Evolutionary conservation across 2,329 filamentous ascomycete genomes (phyloP).

Genomic region (Hortaea werneckii): DNA sequence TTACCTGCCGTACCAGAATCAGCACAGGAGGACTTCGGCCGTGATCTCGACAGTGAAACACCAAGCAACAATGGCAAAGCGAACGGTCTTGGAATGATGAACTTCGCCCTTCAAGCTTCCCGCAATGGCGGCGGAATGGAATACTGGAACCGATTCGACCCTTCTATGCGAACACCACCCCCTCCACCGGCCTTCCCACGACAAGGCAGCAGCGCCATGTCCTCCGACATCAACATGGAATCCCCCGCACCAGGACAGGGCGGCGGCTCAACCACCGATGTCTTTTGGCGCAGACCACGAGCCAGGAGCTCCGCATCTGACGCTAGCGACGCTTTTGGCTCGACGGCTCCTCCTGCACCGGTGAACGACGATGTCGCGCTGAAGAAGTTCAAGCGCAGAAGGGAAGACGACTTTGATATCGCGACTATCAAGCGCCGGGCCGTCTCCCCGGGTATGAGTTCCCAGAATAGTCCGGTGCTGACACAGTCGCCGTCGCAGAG

Average conservation of each 20-base stretch:
- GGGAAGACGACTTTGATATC: conserved; percentile 85
- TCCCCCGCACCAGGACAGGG: conserved; percentile 38
- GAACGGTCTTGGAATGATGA: conserved; percentile 38
- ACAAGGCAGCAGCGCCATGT: conserved; percentile 41
- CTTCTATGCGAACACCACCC: conserved; percentile 49
- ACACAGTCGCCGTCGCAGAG: conserved; percentile 67
- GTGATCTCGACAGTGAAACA: conserved; percentile 40
- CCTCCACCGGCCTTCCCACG: conserved; percentile 53
- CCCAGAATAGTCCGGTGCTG: conserved; percentile 78
- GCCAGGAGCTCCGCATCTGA: conserved; percentile 24
- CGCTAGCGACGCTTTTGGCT: conserved; percentile 16
- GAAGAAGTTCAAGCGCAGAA: conserved; percentile 54
- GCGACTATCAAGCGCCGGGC: conserved; percentile 82
- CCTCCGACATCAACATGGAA: conserved; percentile 62
- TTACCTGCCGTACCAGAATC: conserved; percentile 47
- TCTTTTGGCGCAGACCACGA: conserved; percentile 19
- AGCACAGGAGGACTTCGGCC: conserved; percentile 56
- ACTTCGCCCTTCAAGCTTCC: conserved; percentile 65
- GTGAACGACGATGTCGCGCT: conserved; percentile 24
- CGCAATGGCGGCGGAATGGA: conserved; percentile 61
- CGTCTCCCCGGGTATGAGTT: conserved; percentile 83
- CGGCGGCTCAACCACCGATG: conserved; percentile 6
- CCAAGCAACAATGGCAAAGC: not conserved
- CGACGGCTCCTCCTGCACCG: conserved; percentile 3
- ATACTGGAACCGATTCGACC: conserved; percentile 74